phyloP scores from a whole-genome alignment of 495 filamentous ascomycete genomes.

The Tricharina praecox region DNA sequence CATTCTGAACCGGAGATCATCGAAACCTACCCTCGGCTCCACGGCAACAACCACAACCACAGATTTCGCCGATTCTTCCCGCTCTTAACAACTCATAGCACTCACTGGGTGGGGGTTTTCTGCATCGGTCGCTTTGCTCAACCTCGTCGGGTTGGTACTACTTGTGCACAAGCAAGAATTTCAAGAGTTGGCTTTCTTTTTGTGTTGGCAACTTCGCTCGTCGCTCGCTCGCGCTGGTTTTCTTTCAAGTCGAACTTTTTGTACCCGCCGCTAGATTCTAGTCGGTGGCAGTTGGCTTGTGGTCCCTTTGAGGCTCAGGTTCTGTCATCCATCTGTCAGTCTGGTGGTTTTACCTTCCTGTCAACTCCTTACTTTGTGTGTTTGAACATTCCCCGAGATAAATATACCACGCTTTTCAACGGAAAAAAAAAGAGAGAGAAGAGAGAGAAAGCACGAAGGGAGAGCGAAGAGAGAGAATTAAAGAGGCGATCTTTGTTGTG shows the following conservation, averaged over 20 bases:
- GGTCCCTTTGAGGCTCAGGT: neutral
- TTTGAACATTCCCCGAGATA: constrained; percentile 5
- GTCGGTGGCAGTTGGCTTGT: neutral
- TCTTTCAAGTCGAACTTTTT: neutral
- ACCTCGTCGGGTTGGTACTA: too few species aligned
- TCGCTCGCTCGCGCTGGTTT: neutral
- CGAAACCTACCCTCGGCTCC: too few species aligned
- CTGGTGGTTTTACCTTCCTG: constrained; percentile 5
- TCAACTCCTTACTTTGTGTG: constrained; percentile 4
- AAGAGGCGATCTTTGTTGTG: neutral
- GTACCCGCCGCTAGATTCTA: neutral
- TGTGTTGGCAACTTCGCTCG: neutral
- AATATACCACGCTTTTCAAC: constrained; percentile 5
- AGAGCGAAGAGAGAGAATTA: neutral
- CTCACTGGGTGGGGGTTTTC: too few species aligned
- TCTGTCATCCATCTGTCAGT: constrained; percentile 1
- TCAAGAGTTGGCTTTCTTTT: too few species aligned
- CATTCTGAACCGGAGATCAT: too few species aligned
- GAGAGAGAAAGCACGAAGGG: neutral
- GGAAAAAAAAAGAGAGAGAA: constrained; percentile 5
- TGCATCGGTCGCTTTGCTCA: too few species aligned
- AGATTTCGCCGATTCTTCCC: too few species aligned
- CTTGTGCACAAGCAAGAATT: too few species aligned
- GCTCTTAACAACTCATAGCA: too few species aligned
- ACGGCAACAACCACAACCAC: too few species aligned